Base-by-base conservation (phyloP, 1,139 yeast genomes). In the Taphrina populina region DNA sequence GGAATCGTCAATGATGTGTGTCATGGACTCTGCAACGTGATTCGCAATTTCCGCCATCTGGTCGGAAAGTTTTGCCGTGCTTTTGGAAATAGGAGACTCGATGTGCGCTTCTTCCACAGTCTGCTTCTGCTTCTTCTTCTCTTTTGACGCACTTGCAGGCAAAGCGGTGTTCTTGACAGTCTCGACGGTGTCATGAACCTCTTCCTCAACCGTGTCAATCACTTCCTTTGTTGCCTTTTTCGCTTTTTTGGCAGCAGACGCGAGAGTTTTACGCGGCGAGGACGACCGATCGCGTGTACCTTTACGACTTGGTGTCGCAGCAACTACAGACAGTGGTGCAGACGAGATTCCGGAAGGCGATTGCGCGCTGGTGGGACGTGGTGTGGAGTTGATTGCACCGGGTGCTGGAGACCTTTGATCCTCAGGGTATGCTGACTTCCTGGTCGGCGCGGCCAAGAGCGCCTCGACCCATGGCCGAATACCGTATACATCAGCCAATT, bases 401-500 rank as follows among this genome's bases (percentile, higher is more conserved):
- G 29, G 8, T 20, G 54, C n/a, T 6, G 54, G 54, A 4, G 54
- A 39, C 4, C 37, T 30, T 24, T 37, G 46, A 7, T 40, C 32
- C 8, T 52, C 43, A 17, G 45, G 44, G 20, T 39, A 30, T 4
- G 29, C 37, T 6, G 44, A 27, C 37, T 36, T 33, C 19, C 20
- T 27, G 15, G 36, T 34, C 10, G 56, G 37, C 3, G 35, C 52
- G 21, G 21, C 40, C 19, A 56, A 35, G 39, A 56, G 40, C 5
- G 40, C 52, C 51, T 34, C 39, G 13, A 56, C 45, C 58, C 58
- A 56, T 2, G 58, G 39, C 7, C 29, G 29, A 20, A 56, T 56
- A 35, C 58, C 58, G 36, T 56, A 56, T 13, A 45, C 52, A 3
- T 49, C 44, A 3, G 56, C 56, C 29, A 56, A 23, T 1, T 45